phyloP scores from a whole-genome alignment of 2,329 filamentous ascomycete species.

The Sporothrix schenckii region DNA sequence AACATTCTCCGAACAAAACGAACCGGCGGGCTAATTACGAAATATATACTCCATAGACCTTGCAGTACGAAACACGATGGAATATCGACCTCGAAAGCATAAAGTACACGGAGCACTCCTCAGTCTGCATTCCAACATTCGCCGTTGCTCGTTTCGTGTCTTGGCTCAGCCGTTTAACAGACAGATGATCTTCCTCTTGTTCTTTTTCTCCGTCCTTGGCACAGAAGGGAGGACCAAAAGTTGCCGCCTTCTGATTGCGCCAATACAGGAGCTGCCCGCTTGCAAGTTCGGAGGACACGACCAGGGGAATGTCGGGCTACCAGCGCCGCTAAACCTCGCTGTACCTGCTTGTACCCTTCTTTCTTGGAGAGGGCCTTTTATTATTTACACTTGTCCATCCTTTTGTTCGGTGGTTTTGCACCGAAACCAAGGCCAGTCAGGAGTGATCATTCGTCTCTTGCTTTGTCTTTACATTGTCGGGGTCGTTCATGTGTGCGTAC shows the following conservation, averaged over 20 bases:
- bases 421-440: neutral
- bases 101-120: too few relatives aligned
- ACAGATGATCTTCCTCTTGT: too few relatives aligned
- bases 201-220: conserved; percentile 12
- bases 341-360: conserved; percentile 15
- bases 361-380: neutral
- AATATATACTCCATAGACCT: neutral
- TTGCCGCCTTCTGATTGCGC: neutral
- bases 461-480: too few relatives aligned
- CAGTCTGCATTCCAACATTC: neutral
- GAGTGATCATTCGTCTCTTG: neutral
- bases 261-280: neutral
- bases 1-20: too few relatives aligned
- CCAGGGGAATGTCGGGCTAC: neutral
- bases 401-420: neutral
- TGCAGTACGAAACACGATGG: neutral
- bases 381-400: conserved; percentile 3
- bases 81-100: too few relatives aligned
- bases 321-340: neutral
- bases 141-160: neutral
- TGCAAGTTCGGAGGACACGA: neutral
- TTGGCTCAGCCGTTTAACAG: neutral
- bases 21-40: too few relatives aligned
- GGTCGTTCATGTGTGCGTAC: neutral
- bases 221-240: neutral